Percentiles rank a stretch among this genome's conserved stretches.
Conservation (phyloP, 202 grass and related monocot genomes). For the Dendrocalamus latiflorus region DNA sequence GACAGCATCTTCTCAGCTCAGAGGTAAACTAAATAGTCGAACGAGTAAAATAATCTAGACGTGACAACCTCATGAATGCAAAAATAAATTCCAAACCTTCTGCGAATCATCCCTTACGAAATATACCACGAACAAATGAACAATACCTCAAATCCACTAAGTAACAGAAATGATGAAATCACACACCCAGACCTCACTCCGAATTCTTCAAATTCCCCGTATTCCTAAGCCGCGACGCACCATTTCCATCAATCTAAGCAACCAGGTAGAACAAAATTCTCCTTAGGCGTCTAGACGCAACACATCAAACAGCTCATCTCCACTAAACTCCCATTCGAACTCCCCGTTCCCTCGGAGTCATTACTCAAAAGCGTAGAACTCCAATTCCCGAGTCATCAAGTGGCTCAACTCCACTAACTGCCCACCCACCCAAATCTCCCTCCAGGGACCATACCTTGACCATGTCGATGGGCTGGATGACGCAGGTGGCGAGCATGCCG, state of each 20-base stretch:
- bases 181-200: background rate
- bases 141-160: background rate
- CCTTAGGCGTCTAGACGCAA: background rate
- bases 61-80: background rate
- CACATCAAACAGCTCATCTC: background rate
- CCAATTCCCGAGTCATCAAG: background rate
- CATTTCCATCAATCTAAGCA: background rate
- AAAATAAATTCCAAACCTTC: background rate
- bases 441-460: constrained; percentile 39
- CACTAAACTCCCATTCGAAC: background rate
- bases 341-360: background rate
- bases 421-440: background rate
- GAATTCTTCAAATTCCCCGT: background rate
- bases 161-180: background rate
- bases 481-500: constrained; percentile 69
- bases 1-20: background rate
- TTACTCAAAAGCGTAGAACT: background rate
- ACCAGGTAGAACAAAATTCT: background rate
- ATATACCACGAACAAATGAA: background rate
- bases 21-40: background rate
- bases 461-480: constrained; percentile 79
- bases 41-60: background rate
- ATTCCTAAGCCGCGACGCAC: background rate
- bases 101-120: background rate
- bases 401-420: background rate